Base-by-base conservation (phyloP, 176 grass and related monocot genomes). In the Panicum miliaceum region DNA sequence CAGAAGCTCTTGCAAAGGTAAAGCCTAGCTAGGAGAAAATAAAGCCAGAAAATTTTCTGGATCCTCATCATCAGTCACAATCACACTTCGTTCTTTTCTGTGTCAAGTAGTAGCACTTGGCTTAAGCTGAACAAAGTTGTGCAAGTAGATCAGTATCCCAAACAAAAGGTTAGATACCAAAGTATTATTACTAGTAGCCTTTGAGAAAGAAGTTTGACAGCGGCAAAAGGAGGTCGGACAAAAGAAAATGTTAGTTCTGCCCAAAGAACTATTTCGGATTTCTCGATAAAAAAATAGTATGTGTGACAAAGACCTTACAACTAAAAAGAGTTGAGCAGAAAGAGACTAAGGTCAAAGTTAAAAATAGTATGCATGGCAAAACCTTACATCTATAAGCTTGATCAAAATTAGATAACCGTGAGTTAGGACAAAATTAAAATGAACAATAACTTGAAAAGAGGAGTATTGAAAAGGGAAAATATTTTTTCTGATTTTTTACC, bases 201-300 rank as follows among this genome's bases (percentile, higher is more conserved):
- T 57, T 71, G 79, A 38, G 65, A 81, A 70, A 81, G 36, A 54
- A 58, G 50, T 22, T 71, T 58, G 50, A 43, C 64, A 29, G 56
- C 29, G 34, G 34, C 34, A 68, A 68, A 81, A 68, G 46, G 47
- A 53, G 47, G 9, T 14, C 5, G 4, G 47, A 27, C 32, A 68
- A 68, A 54, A 64, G 40, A 25, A 60, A 76, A 77, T 0, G 50
- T 37, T n/a, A n/a, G n/a, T n/a, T 57, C 58, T 76, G 34, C 52
- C 20, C 19, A 58, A 8, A 40, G 51, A 58, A 12, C 32, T 58
- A 40, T 76, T 59, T 59, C 32, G 1, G 52, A 23, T 76, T 57
- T 75, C 20, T 76, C 5, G 73, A 23, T 20, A 56, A 12, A 40
- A 37, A 77, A 76, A 57, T 40, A 20, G 29, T 37, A 56, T 56